Evolutionary conservation across 257 asterid species (phyloP).

Genomic region (Gynochthodes officinalis): DNA sequence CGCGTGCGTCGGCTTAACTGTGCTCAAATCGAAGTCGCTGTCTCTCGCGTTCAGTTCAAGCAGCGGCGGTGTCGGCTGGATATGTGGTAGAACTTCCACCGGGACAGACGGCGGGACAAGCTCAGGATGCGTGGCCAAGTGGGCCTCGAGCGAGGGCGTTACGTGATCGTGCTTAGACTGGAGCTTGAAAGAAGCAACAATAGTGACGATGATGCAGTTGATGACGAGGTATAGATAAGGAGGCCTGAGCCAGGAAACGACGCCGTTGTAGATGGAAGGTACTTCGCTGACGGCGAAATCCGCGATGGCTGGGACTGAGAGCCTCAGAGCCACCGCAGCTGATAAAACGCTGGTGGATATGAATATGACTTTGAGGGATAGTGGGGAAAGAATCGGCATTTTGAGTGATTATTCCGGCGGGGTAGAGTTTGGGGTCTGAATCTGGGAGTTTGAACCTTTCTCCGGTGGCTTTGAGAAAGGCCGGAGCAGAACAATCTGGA

Average conservation of each 20-base stretch:
- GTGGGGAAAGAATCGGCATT: conserved; percentile 25
- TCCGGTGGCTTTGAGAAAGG: not conserved
- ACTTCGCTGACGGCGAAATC: conserved; percentile 50
- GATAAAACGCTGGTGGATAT: conserved; percentile 56
- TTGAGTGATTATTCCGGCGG: not conserved
- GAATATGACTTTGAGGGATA: conserved; percentile 38
- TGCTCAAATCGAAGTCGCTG: conserved; percentile 25
- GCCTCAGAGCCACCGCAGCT: conserved; percentile 52
- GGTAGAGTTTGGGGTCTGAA: not conserved
- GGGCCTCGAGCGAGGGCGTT: conserved; percentile 13
- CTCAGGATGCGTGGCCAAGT: conserved; percentile 8
- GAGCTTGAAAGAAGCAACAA: conserved; percentile 69
- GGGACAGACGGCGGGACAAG: conserved; percentile 4
- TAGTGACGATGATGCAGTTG: conserved; percentile 75
- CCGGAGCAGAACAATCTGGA: not conserved
- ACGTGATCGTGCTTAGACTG: conserved; percentile 40
- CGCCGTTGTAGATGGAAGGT: conserved; percentile 57
- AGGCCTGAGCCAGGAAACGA: conserved; percentile 72
- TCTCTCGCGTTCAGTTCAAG: not conserved
- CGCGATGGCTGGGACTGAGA: conserved; percentile 41
- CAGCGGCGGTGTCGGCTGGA: conserved; percentile 4
- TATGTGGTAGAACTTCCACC: not conserved
- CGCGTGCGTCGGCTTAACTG: not conserved
- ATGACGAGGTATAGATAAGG: conserved; percentile 76
- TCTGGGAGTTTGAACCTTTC: no score